Evolutionary conservation across 352 stramenopile species (phyloP), one percentile per base, ranked within the genome.

Genomic region (Pythium guiyangense): DNA sequence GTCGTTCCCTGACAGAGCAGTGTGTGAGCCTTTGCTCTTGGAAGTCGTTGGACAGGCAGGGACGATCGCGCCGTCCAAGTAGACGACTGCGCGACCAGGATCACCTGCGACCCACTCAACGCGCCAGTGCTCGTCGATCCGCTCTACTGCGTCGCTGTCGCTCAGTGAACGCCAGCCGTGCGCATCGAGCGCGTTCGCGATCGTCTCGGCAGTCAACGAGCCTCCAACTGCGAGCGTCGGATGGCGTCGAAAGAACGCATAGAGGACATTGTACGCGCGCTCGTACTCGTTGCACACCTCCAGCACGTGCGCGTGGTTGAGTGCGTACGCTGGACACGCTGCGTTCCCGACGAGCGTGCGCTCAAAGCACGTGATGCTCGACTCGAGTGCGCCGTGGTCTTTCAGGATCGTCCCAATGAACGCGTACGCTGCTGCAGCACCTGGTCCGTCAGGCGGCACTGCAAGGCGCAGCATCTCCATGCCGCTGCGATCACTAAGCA

Each of bases 341-440:
- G 73, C 68, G 25, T 73, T 65, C 11, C 71, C 62, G 4, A 49
- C 17, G n/a, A 80, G 61, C 0, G 79, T 73, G 25, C 76, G 67
- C 29, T 80, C 66, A 54, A 89, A 90, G 59, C 80, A 91, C 17
- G 22, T 35, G 14, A 88, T 66, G 31, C 69, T 74, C 5, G 75
- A 66, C 11, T 86, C 69, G 18, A 91, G 35, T 10, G 65, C 80
- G 0, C 83, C 61, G 59, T 74, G 80, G 44, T 93, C 83, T 54
- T 91, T 93, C 9, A 90, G 43, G 57, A 93, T 80, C 0, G 80
- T 90, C 5, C 77, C 83, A 4, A 88, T 74, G 56, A 87, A 93
- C 14, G 80, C 83, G 44, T 90, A 91, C 17, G 75, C 79, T 4
- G 77, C 70, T 26, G 77, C 83, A 11, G 80, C 74, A 12, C 77